These are phyloP conservation scores for Picochlorum sp. DNA, from an alignment of 139 green algal genomes.

Conservation along the genomic window DNA sequence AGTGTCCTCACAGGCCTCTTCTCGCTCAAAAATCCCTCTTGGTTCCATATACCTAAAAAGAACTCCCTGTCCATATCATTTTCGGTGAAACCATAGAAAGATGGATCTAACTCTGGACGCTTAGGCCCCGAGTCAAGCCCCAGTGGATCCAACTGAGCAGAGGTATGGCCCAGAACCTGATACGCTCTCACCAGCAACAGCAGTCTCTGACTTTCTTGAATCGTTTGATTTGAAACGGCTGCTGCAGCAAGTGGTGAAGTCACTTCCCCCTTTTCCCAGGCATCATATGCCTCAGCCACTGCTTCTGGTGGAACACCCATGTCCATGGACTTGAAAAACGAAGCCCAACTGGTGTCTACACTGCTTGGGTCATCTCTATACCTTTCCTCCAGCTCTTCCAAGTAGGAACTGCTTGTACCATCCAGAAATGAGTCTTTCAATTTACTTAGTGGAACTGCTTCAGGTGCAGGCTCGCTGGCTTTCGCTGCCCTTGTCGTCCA, in stretches of 20 bases:
- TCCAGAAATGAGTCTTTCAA: slow-evolving; percentile 92
- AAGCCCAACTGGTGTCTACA: slow-evolving; percentile 77
- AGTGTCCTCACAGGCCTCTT: slow-evolving; percentile 69
- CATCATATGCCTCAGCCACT: slow-evolving; percentile 77
- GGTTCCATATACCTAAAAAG: slow-evolving; percentile 85
- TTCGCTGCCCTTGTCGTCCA: too few species aligned
- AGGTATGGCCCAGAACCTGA: slow-evolving; percentile 77
- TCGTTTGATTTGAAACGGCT: slow-evolving; percentile 77
- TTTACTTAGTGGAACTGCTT: slow-evolving; percentile 73
- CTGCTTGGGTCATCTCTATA: slow-evolving; percentile 65
- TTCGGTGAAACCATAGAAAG: slow-evolving; percentile 88
- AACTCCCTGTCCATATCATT: slow-evolving; percentile 94
- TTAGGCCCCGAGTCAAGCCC: slow-evolving; percentile 48
- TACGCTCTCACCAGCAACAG: slow-evolving; percentile 87
- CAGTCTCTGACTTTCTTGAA: slow-evolving; percentile 89
- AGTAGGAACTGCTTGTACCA: slow-evolving; percentile 68
- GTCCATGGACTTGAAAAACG: slow-evolving; percentile 75
- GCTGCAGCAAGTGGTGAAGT: slow-evolving; percentile 50
- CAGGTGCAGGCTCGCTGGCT: too few species aligned
- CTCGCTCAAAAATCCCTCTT: slow-evolving; percentile 84
- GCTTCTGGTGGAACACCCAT: slow-evolving; percentile 63
- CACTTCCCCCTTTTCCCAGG: slow-evolving; percentile 58
- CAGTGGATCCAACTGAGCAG: slow-evolving; percentile 85
- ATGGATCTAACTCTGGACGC: slow-evolving; percentile 68
- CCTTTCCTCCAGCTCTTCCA: slow-evolving; percentile 81